A percentile compares a stretch with the other conserved stretches of the same genome.
Evolutionary conservation across 441 rosid species (phyloP).

Genomic region (Oxalis stricta): DNA sequence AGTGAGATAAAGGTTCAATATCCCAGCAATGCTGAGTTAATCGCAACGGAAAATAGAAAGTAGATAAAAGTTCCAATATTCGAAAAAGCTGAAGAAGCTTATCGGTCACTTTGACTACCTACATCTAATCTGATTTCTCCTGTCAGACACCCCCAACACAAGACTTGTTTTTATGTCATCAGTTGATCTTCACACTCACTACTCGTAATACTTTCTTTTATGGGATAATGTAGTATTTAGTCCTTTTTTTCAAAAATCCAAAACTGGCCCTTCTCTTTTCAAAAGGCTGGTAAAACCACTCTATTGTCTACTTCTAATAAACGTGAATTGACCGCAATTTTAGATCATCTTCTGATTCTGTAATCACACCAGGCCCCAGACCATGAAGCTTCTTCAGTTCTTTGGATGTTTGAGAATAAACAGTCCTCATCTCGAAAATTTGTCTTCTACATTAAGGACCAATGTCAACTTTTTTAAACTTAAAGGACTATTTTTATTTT

Average conservation of each 20-base stretch:
- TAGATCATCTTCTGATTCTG: no score
- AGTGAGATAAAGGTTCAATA: slow-evolving; percentile 60
- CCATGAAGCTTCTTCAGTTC: no score
- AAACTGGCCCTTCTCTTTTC: no score
- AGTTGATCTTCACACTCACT: slow-evolving; percentile 95
- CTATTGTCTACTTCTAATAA: background rate
- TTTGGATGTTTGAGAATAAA: no score
- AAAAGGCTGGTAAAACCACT: background rate
- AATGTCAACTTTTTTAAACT: no score
- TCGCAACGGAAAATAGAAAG: slow-evolving; percentile 31
- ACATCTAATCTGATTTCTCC: slow-evolving; percentile 7
- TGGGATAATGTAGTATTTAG: no score
- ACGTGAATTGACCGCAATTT: no score
- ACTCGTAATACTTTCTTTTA: slow-evolving; percentile 31
- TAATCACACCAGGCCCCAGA: no score
- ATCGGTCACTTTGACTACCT: background rate
- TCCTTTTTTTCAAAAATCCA: background rate
- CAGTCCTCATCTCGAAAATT: no score
- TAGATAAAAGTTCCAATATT: no score
- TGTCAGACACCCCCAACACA: slow-evolving; percentile 92
- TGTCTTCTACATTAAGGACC: no score
- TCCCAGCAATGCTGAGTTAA: slow-evolving; percentile 55
- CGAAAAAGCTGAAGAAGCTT: background rate
- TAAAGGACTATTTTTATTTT: no score
- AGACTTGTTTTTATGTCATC: slow-evolving; percentile 98